Percentiles rank a stretch among this genome's conserved stretches.
Evolutionary conservation across 1,284 basidiomycete genomes (phyloP).

Genomic region (Rhodofomes roseus): DNA sequence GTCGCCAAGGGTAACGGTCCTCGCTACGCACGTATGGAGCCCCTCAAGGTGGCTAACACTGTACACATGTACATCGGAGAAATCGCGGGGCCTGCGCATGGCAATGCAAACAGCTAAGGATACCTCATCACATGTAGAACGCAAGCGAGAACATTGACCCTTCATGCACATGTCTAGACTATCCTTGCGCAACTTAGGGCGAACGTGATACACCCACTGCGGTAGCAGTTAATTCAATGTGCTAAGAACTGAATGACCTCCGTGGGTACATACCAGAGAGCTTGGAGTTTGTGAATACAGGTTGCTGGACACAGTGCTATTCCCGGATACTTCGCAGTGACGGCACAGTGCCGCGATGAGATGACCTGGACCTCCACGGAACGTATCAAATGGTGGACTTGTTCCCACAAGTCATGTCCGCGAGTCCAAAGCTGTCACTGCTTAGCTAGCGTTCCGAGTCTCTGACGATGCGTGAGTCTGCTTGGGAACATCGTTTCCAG

Average conservation of each 20-base stretch:
- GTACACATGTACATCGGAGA: conserved; percentile 1
- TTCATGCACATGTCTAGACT: not conserved
- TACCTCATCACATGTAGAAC: not conserved
- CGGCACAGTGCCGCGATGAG: not conserved
- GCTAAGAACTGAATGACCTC: not conserved
- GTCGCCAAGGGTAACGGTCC: not conserved
- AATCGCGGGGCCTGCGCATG: conserved; percentile 1
- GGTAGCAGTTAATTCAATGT: no score
- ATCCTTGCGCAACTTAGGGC: not conserved
- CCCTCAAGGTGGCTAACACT: not conserved
- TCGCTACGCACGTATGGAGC: not conserved
- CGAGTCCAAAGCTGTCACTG: not conserved
- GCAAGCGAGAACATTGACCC: not conserved
- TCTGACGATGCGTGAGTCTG: not conserved
- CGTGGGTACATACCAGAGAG: not conserved
- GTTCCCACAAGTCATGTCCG: not conserved
- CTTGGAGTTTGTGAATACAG: not conserved
- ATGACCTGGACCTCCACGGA: not conserved
- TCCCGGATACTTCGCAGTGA: not conserved
- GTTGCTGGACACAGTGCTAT: not conserved
- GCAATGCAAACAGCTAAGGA: not conserved
- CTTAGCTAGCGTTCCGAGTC: not conserved
- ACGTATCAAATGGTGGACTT: not conserved
- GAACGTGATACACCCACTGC: not conserved
- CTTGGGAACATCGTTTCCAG: not conserved